Evolutionary conservation across 345 rosid genomes (phyloP), one percentile per base, ranked within the genome.

Genomic region (Eucalyptus sp.): DNA sequence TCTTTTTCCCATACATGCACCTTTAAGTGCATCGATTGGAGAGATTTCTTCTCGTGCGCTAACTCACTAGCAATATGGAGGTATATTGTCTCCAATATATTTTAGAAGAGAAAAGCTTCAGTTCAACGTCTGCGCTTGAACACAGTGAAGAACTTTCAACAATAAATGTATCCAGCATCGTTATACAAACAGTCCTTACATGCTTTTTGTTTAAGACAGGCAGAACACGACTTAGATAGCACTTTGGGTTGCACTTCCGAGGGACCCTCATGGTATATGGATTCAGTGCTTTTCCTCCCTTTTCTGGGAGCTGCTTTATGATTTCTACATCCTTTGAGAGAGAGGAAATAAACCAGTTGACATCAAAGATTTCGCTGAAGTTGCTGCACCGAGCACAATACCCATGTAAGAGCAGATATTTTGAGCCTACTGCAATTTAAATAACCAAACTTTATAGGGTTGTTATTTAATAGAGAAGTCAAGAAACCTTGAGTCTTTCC

Each of bases 401-500:
- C 25, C 44, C 50, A 41, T 52, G 91, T 87, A 66, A 90, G 87
- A 87, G 15, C 64, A 68, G 87, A 86, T 83, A 50, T 29, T 44
- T 33, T 33, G 89, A 43, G 37, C n/a, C 41, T 52, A 41, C 31
- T 29, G 80, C 48, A 43, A 83, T 79, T 68, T 62, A 86, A 37
- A 50, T 52, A 22, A 41, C 68, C 56, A 83, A 43, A 3, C 84
- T 20, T 76, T 5, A 76, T 41, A 76, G 84, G 48, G 29, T 22
- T 76, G 27, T 76, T 76, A 76, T 37, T 2, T n/a, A 58, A 86
- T 51, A 50, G 87, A 56, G 4, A n/a, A 87, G 29, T 18, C 16
- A 87, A 76, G 33, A 31, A 76, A 97, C 99, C 99, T 97, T 86
- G 89, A 51, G 92, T 98, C 99, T 91, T 95, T 95, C 99, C 99